Evolutionary conservation across 345 rosid genomes (phyloP), one percentile per base, ranked within the genome.

Genomic region (Dipteronia dyeriana): DNA sequence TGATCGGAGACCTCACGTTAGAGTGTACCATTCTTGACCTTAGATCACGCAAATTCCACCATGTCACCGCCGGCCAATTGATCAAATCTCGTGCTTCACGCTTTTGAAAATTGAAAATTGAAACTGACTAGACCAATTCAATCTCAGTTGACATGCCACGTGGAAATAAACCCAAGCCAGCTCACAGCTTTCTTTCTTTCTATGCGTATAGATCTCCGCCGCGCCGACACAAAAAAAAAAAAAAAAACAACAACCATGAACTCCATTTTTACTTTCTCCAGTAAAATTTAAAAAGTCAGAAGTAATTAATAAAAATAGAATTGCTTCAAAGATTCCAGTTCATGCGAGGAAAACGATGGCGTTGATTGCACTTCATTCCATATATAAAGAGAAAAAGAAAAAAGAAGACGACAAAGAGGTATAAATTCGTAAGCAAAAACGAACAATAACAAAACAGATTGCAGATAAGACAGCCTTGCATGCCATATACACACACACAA

Each of bases 321-420:
- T 17, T 64, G 75, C 75, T 75, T 74, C 82, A 34, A 23, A 68
- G 79, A 70, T 79, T 85, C 86, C 88, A 74, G 87, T 72, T 71
- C 74, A 74, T 66, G 76, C 82, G 83, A 73, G 77, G 79, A 71
- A 80, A 82, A 79, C 84, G 81, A 79, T 82, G 88, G 83, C 91
- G 86, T 87, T 49, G 78, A 62, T 71, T 65, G 2, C 85, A 82
- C 88, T 82, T 87, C 71, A 86, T 82, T 80, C 87, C 86, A 83
- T 19, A 62, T 7, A 68, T 64, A 75, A 64, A 49, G 41, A 25
- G 56, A 38, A 20, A 53, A 66, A 31, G 38, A 31, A 41, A 9
- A 12, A 29, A 43, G 73, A 23, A 71, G 23, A 17, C 26, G 68
- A 38, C 31, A 54, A 25, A 34, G 16, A 9, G 12, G 43, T 51